Conservation (phyloP, 169 alveolate species). For the Besnoitia besnoiti region DNA sequence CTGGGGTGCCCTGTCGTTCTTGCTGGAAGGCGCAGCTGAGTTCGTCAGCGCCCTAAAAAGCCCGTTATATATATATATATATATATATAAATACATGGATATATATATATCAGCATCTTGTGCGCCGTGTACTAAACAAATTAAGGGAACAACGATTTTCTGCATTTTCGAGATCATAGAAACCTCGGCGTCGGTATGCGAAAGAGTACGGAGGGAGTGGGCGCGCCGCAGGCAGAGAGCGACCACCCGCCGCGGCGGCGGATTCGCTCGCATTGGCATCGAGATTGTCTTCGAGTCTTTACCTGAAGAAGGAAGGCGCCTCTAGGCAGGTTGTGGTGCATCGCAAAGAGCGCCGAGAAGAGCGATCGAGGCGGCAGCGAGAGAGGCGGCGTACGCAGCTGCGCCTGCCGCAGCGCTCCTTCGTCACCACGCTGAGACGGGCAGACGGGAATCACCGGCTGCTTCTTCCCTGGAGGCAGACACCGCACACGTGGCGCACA, state of each 20-base stretch:
- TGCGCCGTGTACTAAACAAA: too few relatives aligned
- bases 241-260: neutral
- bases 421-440: neutral
- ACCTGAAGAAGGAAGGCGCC: neutral
- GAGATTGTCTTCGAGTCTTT: neutral
- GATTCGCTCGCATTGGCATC: neutral
- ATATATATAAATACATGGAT: too few relatives aligned
- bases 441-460: neutral
- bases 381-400: neutral
- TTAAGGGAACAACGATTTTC: too few relatives aligned
- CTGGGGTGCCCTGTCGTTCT: too few relatives aligned
- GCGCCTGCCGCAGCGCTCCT: neutral
- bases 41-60: too few relatives aligned
- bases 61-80: too few relatives aligned
- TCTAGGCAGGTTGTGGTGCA: slow-evolving; percentile 1
- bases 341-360: neutral
- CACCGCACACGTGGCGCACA: neutral
- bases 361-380: neutral
- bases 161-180: too few relatives aligned
- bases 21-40: too few relatives aligned
- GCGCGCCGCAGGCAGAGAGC: too few relatives aligned
- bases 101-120: too few relatives aligned
- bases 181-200: too few relatives aligned
- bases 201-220: too few relatives aligned
- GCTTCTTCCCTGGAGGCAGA: neutral